Conservation (phyloP, 805 yeast genomes). For the Yamadazyma paraphyllophila region DNA sequence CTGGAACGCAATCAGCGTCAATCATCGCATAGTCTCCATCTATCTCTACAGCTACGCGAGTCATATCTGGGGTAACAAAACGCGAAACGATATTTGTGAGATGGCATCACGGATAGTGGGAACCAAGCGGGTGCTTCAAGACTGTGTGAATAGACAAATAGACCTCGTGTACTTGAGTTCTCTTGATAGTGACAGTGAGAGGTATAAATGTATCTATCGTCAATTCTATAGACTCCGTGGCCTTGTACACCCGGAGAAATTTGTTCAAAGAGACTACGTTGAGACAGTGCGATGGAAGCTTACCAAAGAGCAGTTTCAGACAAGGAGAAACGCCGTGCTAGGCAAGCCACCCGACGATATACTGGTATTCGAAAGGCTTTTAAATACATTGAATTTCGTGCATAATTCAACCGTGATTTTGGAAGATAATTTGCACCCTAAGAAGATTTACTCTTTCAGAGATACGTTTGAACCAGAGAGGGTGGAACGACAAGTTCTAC, state of each 20-base stretch:
- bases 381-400: conserved; percentile 30
- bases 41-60: background rate
- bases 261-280: conserved; percentile 16
- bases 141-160: background rate
- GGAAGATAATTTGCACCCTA: conserved; percentile 11
- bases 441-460: conserved; percentile 14
- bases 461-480: conserved; percentile 18
- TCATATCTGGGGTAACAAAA: background rate
- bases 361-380: conserved; percentile 20
- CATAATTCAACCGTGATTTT: conserved; percentile 28
- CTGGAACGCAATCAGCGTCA: background rate
- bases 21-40: conserved; percentile 2
- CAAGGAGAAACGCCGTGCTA: conserved; percentile 16
- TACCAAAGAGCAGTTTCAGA: conserved; percentile 17
- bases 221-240: conserved; percentile 31
- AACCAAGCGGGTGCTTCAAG: background rate
- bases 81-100: background rate
- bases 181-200: conserved; percentile 5
- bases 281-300: conserved; percentile 28
- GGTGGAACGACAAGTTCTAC: conserved; percentile 22
- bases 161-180: background rate
- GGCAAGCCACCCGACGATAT: background rate
- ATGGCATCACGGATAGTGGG: background rate
- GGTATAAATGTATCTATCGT: conserved; percentile 26
- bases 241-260: conserved; percentile 17